Percentiles rank a stretch among this genome's conserved stretches.
These are phyloP conservation scores for Neonectria punicea DNA, from an alignment of 2,329 filamentous ascomycete species.

Conservation along the genomic window DNA sequence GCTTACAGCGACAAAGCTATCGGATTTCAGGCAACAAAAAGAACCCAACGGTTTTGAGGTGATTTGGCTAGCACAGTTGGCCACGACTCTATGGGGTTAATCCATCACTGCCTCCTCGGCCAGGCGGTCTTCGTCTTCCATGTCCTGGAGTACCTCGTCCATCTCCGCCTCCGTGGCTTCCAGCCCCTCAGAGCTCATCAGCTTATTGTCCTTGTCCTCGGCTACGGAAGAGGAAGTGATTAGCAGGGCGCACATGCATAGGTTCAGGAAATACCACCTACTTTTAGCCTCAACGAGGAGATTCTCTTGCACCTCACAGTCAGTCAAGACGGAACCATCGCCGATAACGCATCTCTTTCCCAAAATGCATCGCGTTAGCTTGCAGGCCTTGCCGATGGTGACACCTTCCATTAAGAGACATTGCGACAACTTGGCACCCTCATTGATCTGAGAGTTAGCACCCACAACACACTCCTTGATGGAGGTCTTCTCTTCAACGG, in stretches of 20 bases:
- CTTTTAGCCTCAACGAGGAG: conserved; percentile 83
- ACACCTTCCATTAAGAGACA: conserved; percentile 95
- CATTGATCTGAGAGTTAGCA: conserved; percentile 84
- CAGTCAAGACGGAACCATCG: conserved; percentile 81
- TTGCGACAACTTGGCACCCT: conserved; percentile 85
- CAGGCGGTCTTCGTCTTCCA: conserved; percentile 51
- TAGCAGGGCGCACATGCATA: conserved; percentile 19
- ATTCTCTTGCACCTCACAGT: conserved; percentile 94
- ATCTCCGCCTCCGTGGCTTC: conserved; percentile 73
- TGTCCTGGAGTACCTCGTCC: conserved; percentile 61
- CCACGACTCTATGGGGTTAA: conserved; percentile 20
- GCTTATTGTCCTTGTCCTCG: conserved; percentile 73
- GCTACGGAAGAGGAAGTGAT: conserved; percentile 53
- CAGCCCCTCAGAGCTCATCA: conserved; percentile 74
- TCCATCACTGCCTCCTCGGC: conserved; percentile 41
- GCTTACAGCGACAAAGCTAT: not conserved
- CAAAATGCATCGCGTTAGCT: conserved; percentile 87
- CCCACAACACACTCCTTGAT: conserved; percentile 94
- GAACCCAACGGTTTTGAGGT: conserved; percentile 3
- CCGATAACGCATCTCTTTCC: conserved; percentile 85
- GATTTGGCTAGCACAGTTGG: conserved; percentile 3
- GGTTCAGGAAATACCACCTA: conserved; percentile 53
- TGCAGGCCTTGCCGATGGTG: conserved; percentile 83
- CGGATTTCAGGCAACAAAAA: conserved; percentile 4
- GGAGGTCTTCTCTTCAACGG: conserved; percentile 87